These are phyloP conservation scores for Penicillium antarcticum DNA, from an alignment of 495 filamentous ascomycete species.

Conservation along the genomic window DNA sequence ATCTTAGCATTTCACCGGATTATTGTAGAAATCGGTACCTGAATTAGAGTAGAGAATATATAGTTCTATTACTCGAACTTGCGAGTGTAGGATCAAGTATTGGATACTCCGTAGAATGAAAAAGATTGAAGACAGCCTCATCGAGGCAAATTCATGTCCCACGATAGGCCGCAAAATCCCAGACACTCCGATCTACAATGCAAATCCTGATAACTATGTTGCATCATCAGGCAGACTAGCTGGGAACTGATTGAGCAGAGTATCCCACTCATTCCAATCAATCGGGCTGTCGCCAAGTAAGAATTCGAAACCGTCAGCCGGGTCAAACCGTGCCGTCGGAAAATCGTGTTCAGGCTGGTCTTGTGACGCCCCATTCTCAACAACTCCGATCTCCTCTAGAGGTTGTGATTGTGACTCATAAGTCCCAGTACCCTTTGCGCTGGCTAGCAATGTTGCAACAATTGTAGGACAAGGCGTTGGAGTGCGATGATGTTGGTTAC, in stretches of 20 bases:
- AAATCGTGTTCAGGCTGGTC: slow-evolving; percentile 6
- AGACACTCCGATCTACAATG: background rate
- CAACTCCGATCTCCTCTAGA: background rate
- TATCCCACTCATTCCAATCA: slow-evolving; percentile 37
- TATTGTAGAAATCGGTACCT: too few species aligned
- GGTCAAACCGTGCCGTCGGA: background rate
- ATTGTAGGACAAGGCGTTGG: slow-evolving; percentile 26
- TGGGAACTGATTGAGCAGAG: slow-evolving; percentile 30
- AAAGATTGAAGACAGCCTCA: too few species aligned
- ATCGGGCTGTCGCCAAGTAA: slow-evolving; percentile 20
- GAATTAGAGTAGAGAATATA: too few species aligned
- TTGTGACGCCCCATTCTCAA: background rate
- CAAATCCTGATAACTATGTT: slow-evolving; percentile 3
- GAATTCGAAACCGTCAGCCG: slow-evolving; percentile 10
- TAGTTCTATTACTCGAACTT: too few species aligned
- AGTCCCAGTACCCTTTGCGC: background rate
- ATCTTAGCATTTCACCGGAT: background rate
- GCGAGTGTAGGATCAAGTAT: too few species aligned
- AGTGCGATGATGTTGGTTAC: slow-evolving; percentile 13
- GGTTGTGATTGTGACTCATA: background rate
- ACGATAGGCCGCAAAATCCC: too few species aligned
- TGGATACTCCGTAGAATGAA: too few species aligned
- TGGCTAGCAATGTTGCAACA: slow-evolving; percentile 7
- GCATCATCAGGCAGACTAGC: slow-evolving; percentile 20
- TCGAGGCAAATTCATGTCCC: too few species aligned